Evolutionary conservation across 345 rosid species (phyloP), one percentile per base, ranked within the genome.

Genomic region (Erysimum cheiranthoides): DNA sequence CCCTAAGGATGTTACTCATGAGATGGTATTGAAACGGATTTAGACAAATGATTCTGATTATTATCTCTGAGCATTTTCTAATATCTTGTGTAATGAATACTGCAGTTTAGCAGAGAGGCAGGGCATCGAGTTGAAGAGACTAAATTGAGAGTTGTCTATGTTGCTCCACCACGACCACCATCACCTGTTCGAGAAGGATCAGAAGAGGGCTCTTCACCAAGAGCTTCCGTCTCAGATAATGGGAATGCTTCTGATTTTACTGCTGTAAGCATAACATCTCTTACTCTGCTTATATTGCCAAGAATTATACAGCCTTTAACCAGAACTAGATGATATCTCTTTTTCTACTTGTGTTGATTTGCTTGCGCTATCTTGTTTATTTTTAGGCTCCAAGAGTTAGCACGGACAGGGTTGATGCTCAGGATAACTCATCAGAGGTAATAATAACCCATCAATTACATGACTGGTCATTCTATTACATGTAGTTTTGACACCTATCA

Each of bases 141-240:
- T 80, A 89, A 90, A 74, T 63, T 90, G 85, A 88, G 87, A 86
- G 98, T 93, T 68, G 64, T 86, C 54, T 90, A 90, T 83, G 91
- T 86, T 68, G 83, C 92, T 74, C 96, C 93, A 30, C 89, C 89
- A n/a, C 78, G 77, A 59, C 90, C 89, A 16, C 92, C 91, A n/a
- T 91, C 98, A 16, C 91, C 87, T 1, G 91, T 88, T 75, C 87
- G 81, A 18, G 88, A 89, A 84, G 98, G 82, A 6, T 88, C 96
- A 0, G 97, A 91, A 83, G 97, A 93, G 71, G 97, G 92, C 18
- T 86, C 89, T 72, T 84, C 95, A 2, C 98, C 97, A 3, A 84
- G 86, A 58, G 86, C 85, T 49, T 88, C 96, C 9, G 73, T 89
- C 10, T 89, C 92, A 0, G 97, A 88, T 56, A 84, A 82, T 61